Evolutionary conservation across 352 stramenopile genomes (phyloP), one percentile per base, ranked within the genome.

Genomic region (Phytophthora sp.): DNA sequence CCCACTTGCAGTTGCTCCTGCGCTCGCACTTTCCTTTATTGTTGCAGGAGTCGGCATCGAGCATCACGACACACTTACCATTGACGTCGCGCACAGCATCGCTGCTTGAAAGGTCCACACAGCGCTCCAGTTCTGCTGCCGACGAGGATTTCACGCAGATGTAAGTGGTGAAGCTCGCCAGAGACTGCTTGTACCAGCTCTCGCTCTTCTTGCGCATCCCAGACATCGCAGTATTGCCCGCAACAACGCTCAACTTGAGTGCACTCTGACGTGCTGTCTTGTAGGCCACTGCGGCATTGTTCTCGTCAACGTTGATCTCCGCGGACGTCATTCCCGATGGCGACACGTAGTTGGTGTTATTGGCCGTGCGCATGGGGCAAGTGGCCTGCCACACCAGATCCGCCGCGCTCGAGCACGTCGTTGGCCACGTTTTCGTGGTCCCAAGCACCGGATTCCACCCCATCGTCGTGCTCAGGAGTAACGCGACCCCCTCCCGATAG

Each of bases 1-100:
- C 76, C 86, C 86, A 94, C 59, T 92, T 90, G 80, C 86, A 94
- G 60, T 92, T 94, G 71, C 76, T 84, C 42, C 80, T 71, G 33
- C 82, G 82, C 53, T 94, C 86, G 38, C 86, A 94, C 39, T 84
- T 55, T 0, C 81, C 84, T 39, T 88, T 74, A 33, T 38, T 77
- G 49, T 63, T 76, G 76, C 84, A 94, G n/a, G 74, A 82, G 36
- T 82, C 63, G 0, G 59, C 29, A 18, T 80, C 84, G 4, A 58
- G 73, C 51, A 92, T 73, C 18, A 74, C 57, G 29, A 92, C 74
- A 47, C 86, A 94, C 12, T 78, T 68, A 39, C 78, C 79, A 31
- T 69, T 71, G 33, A 77, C 72, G 56, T 90, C 82, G 13, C 67
- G 73, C 21, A 84, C 83, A 0, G 86, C 84, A 8, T 76, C 63